These are phyloP conservation scores for Calycina herbarum DNA, from an alignment of 2,329 filamentous ascomycete species.

Conservation along the genomic window DNA sequence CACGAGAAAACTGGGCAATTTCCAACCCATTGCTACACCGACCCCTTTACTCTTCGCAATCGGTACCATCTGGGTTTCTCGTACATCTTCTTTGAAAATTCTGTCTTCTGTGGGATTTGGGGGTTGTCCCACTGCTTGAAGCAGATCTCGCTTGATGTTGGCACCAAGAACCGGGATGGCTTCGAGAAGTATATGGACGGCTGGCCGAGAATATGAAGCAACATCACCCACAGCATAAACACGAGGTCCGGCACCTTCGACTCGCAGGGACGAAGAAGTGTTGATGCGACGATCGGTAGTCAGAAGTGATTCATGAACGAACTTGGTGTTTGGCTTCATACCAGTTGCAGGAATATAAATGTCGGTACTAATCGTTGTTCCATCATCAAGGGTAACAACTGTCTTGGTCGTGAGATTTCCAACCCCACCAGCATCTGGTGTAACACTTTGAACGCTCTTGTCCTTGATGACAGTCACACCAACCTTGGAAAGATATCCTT, in stretches of 20 bases:
- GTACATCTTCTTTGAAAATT: constrained; percentile 44
- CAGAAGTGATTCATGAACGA: constrained; percentile 39
- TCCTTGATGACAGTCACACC: constrained; percentile 50
- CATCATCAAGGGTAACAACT: constrained; percentile 43
- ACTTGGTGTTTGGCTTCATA: constrained; percentile 43
- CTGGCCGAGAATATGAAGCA: constrained; percentile 42
- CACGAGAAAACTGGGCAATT: constrained; percentile 46
- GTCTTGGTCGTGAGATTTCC: constrained; percentile 33
- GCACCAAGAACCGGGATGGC: constrained; percentile 46
- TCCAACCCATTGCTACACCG: constrained; percentile 45
- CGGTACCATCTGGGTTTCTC: constrained; percentile 49
- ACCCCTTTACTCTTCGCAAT: constrained; percentile 48
- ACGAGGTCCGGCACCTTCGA: constrained; percentile 39
- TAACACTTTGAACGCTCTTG: constrained; percentile 39
- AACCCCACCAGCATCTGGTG: constrained; percentile 36
- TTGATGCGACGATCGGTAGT: constrained; percentile 41
- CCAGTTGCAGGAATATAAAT: constrained; percentile 51
- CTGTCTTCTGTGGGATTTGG: constrained; percentile 34
- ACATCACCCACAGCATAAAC: constrained; percentile 51
- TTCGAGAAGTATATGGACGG: constrained; percentile 43
- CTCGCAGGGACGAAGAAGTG: constrained; percentile 41
- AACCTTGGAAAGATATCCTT: constrained; percentile 44
- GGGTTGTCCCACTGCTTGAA: constrained; percentile 38
- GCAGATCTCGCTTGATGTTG: constrained; percentile 52
- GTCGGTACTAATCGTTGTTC: constrained; percentile 43